Evolutionary conservation across 2,329 filamentous ascomycete genomes (phyloP), one percentile per base, ranked within the genome.

Genomic region (Chlorencoelia australis): DNA sequence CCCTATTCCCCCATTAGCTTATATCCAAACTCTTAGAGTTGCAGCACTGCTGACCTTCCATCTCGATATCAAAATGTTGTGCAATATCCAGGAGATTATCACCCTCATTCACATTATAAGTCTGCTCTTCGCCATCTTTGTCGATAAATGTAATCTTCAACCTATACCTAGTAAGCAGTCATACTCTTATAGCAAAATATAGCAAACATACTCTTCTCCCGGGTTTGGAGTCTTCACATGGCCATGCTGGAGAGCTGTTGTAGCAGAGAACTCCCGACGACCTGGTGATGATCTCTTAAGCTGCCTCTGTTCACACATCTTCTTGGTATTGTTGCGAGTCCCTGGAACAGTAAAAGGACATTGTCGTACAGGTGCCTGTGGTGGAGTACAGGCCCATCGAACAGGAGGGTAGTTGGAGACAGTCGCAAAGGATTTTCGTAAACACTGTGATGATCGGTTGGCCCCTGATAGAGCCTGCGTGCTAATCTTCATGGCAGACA

Each of bases 51-150:
- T 42, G 57, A 73, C 74, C 88, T 68, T 98, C 91, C 89, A 98
- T 96, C 60, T 98, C 91, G 27, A 98, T 67, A 55, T 96, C 89
- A 60, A 96, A 75, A 30, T 82, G 85, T 59, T 95, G 89, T 15
- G 89, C 91, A 54, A 98, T 89, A 55, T 96, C 89, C 37, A 98
- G 71, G 36, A 98, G 68, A 60, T 98, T 98, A 61, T 94, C 87
- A 33, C 91, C 91, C 51, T 82, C 77, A 10, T 75, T 68, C 7
- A 95, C 89, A 41, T 81, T 77, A 52, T 95, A 75, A 42, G 80
- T 84, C 59, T 84, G 71, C 47, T 78, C 70, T 19, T 74, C 67
- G 33, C 79, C 79, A 14, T 95, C 87, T 62, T 96, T 95, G 60
- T 95, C 88, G 49, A 96, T 73, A 58, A 96, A 95, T 0, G 88